Conservation (phyloP, 1,284 basidiomycete species). For the Boletus smithii region DNA sequence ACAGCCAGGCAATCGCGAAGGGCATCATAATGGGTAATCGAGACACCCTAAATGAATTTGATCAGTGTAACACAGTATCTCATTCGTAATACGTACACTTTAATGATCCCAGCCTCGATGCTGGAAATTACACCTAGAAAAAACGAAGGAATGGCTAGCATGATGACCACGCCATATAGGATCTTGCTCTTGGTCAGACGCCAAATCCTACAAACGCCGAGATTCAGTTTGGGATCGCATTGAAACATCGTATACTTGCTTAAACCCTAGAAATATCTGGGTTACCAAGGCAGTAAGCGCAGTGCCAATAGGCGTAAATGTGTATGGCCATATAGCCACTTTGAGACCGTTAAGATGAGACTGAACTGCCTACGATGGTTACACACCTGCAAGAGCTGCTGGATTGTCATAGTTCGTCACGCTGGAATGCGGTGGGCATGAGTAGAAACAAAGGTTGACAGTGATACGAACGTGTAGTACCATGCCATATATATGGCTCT, state of each 20-base stretch:
- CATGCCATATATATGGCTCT: constrained; percentile 23
- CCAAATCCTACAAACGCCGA: constrained; percentile 24
- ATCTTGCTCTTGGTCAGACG: constrained; percentile 37
- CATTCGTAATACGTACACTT: constrained; percentile 30
- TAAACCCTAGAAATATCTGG: constrained; percentile 11
- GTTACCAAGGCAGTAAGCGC: constrained; percentile 29
- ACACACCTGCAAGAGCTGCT: constrained; percentile 11
- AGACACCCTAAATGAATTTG: constrained; percentile 20
- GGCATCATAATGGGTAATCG: constrained; percentile 24
- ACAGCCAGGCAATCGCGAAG: constrained; percentile 40
- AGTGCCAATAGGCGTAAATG: constrained; percentile 43
- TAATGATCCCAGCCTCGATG: constrained; percentile 38
- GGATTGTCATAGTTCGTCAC: constrained; percentile 21
- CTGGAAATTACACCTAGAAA: constrained; percentile 28
- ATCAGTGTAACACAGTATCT: neutral
- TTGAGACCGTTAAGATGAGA: neutral
- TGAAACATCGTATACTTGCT: constrained; percentile 3
- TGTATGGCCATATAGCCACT: constrained; percentile 37
- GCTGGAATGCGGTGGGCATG: constrained; percentile 1
- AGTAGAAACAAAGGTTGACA: neutral
- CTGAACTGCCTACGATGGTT: too few relatives aligned
- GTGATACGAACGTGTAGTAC: constrained; percentile 17
- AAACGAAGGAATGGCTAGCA: constrained; percentile 26
- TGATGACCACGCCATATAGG: constrained; percentile 34
- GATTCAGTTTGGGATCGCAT: neutral